phyloP scores from a whole-genome alignment of 2,329 filamentous ascomycete species.

The Neurospora sp. region DNA sequence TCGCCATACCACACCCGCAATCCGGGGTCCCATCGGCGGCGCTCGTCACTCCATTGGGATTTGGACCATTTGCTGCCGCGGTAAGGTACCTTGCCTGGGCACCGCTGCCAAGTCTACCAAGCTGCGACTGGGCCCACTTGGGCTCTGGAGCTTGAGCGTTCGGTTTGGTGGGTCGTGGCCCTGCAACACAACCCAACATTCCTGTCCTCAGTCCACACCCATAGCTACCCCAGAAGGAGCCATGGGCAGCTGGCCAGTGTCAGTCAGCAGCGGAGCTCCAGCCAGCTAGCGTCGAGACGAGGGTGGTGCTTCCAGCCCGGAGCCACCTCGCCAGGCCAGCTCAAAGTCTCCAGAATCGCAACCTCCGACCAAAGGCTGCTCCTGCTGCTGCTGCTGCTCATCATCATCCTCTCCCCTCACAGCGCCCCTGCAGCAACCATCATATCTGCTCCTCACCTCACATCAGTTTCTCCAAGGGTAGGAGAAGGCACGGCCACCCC shows the following conservation, averaged over 20 bases:
- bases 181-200: not conserved
- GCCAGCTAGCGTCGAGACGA: not conserved
- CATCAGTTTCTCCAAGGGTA: slow-evolving; percentile 1
- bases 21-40: not conserved
- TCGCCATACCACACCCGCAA: not conserved
- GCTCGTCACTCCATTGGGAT: not conserved
- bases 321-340: not conserved
- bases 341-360: not conserved
- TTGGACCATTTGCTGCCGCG: not conserved
- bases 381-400: not conserved
- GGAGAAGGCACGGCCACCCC: slow-evolving; percentile 2
- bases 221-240: not conserved
- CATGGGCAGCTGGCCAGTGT: not conserved
- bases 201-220: not conserved
- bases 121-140: not conserved
- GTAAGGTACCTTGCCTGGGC: not conserved
- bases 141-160: not conserved
- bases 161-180: not conserved
- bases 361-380: not conserved
- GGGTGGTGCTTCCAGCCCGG: not conserved
- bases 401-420: not conserved
- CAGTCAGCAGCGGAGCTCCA: not conserved
- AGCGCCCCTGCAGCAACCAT: not conserved
- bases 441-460: slow-evolving; percentile 3
- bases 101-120: not conserved